Base-by-base conservation (phyloP, 139 green algal species). In the Chlorella sp. region DNA sequence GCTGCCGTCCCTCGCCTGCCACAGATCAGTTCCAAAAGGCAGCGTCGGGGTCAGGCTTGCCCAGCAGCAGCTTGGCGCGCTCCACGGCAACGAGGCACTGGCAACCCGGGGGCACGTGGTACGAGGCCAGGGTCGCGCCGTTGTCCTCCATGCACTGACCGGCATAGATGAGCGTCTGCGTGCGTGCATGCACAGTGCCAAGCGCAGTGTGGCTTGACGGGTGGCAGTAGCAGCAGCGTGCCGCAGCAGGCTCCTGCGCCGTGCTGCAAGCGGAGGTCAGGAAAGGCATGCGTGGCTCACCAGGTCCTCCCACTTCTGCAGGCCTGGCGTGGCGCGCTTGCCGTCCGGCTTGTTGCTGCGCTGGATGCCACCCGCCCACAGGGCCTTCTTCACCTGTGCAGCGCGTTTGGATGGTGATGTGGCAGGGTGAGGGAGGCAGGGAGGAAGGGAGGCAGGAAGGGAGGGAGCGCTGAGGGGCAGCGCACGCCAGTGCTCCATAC, bases 281-380 rank as follows among this genome's bases (percentile, higher is more conserved):
- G 17, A n/a, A 31, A 22, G 20, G 17, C 55, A 63, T 6, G 20
- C 55, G 17, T 31, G 6, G 20, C 55, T 31, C 70, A 91, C 87
- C 76, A 97, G 51, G 72, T 97, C 93, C 33, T 90, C 71, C 87
- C 84, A 93, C 26, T 71, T 31, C 51, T 84, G 78, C 17, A 97
- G 84, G 49, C 91, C 91, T 2, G 91, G 90, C 0, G 90, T 97
- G 80, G 84, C 88, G 1, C 89, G 60, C 24, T 82, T 80, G 62
- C 73, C 71, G 22, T 80, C 80, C 0, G 91, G 82, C 73, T 94
- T 94, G 81, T 97, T 97, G 55, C 91, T 74, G 27, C 92, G 79
- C 30, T 80, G 35, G 35, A 97, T 95, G 63, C 93, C 93, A 20
- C 93, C 93, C 0, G 84, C 77, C 72, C 87, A 97, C 42, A 98